A percentile compares a stretch with the other conserved stretches of the same genome.
Conservation (phyloP, 1,139 yeast genomes). For the Debaryomycetaceae sp. region DNA sequence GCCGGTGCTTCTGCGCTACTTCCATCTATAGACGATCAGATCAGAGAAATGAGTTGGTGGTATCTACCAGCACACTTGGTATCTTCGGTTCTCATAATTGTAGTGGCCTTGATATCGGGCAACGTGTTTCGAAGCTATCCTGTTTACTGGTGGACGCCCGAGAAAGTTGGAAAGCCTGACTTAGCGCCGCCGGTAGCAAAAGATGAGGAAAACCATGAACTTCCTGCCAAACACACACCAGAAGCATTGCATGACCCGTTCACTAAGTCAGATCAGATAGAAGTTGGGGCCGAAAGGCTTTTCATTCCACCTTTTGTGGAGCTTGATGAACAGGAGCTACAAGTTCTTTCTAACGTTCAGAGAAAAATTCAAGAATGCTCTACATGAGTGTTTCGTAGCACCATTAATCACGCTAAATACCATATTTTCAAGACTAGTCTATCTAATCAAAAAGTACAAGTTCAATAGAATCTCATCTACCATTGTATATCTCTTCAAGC, state of each 20-base stretch:
- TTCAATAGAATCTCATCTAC: not conserved
- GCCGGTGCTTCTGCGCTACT: slow-evolving; percentile 71
- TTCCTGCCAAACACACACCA: not conserved
- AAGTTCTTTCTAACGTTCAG: not conserved
- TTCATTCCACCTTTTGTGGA: not conserved
- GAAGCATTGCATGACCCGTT: not conserved
- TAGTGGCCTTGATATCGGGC: slow-evolving; percentile 54
- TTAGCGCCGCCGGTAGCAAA: not conserved
- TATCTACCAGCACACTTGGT: slow-evolving; percentile 57
- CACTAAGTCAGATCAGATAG: not conserved
- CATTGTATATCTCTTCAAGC: slow-evolving; percentile 44
- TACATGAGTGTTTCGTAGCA: no score
- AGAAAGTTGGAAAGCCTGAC: slow-evolving; percentile 3
- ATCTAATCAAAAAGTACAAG: no score
- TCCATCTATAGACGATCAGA: slow-evolving; percentile 48
- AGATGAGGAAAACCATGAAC: slow-evolving; percentile 1
- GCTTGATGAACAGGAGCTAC: not conserved
- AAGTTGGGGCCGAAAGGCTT: not conserved
- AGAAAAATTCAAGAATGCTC: no score
- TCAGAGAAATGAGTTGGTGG: slow-evolving; percentile 64
- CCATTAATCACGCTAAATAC: no score
- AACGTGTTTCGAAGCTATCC: slow-evolving; percentile 58
- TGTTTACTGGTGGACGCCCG: slow-evolving; percentile 60
- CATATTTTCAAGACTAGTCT: no score
- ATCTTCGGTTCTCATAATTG: slow-evolving; percentile 46